A percentile compares a stretch with the other conserved stretches of the same genome.
Evolutionary conservation across 2,329 filamentous ascomycete genomes (phyloP).

Genomic region (Hymenoscyphus fraxineus): DNA sequence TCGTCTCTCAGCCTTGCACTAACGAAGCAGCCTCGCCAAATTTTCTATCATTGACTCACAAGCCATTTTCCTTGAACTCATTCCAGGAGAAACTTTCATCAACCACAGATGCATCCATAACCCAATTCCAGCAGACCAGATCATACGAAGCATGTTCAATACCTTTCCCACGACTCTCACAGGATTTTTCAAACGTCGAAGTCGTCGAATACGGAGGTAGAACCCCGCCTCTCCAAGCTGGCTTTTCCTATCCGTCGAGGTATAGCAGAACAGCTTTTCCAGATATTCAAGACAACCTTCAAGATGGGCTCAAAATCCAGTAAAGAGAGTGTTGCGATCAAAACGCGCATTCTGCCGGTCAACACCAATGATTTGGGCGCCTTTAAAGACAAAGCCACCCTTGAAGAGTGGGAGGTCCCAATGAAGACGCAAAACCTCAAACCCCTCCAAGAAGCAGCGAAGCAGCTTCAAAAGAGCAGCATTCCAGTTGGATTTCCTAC

Average conservation of each 20-base stretch:
- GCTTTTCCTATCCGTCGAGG: conserved; percentile 18
- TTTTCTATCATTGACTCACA: conserved; percentile 4
- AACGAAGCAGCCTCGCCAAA: conserved; percentile 10
- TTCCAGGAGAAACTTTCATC: not conserved
- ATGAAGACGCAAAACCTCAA: conserved; percentile 13
- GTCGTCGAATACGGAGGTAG: conserved; percentile 24
- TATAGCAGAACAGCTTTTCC: conserved; percentile 15
- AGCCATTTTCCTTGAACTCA: not conserved
- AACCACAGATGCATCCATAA: conserved; percentile 14
- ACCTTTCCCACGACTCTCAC: conserved; percentile 13
- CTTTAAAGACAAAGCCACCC: conserved; percentile 25
- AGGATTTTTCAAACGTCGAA: conserved; percentile 30
- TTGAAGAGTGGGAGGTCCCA: conserved; percentile 31
- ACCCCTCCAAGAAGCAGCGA: conserved; percentile 29
- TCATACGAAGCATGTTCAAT: conserved; percentile 26
- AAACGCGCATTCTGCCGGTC: conserved; percentile 29
- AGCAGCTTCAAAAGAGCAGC: conserved; percentile 23
- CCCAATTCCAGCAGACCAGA: not conserved
- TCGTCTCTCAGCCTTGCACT: conserved; percentile 8
- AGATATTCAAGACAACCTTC: conserved; percentile 1
- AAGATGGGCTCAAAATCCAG: conserved; percentile 25
- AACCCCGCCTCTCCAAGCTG: conserved; percentile 17
- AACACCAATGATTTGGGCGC: conserved; percentile 21
- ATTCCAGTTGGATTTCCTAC: conserved; percentile 90
- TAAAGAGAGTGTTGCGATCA: conserved; percentile 15